Percentiles rank a stretch among this genome's conserved stretches.
Evolutionary conservation across 805 yeast species (phyloP).

Genomic region (Candida lessepsii): DNA sequence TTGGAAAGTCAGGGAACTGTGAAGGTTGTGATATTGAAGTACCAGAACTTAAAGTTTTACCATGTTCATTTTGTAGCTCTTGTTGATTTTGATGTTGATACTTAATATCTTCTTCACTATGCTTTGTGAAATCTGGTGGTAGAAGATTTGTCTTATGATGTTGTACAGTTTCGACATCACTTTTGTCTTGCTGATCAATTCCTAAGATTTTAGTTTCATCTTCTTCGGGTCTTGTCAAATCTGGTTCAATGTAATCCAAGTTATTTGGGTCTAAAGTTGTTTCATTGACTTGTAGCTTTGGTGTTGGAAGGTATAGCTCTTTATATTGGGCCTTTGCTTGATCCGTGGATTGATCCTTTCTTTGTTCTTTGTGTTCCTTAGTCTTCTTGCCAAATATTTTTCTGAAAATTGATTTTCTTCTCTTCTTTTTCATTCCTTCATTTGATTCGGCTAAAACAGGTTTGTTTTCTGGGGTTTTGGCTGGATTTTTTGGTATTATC

Average conservation of each 20-base stretch:
- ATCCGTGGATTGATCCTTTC: too few relatives aligned
- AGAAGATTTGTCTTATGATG: neutral
- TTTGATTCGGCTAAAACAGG: too few relatives aligned
- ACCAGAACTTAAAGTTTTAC: slow-evolving; percentile 2
- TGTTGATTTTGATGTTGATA: too few relatives aligned
- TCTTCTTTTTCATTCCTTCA: slow-evolving; percentile 2
- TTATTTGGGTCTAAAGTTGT: slow-evolving; percentile 3
- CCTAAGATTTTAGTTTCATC: slow-evolving; percentile 6
- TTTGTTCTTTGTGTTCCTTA: slow-evolving; percentile 2
- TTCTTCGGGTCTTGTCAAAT: slow-evolving; percentile 5
- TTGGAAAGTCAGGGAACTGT: slow-evolving; percentile 3
- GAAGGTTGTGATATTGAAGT: slow-evolving; percentile 5
- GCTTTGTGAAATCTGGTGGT: neutral
- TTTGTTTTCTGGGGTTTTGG: too few relatives aligned
- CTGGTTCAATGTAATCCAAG: slow-evolving; percentile 8
- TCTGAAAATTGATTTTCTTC: slow-evolving; percentile 14
- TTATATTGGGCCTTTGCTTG: slow-evolving; percentile 12
- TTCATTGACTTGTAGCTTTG: slow-evolving; percentile 10
- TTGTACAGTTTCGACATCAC: slow-evolving; percentile 5
- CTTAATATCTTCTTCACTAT: too few relatives aligned
- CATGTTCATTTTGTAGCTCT: neutral
- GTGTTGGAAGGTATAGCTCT: slow-evolving; percentile 15
- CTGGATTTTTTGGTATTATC: too few relatives aligned
- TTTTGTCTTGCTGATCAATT: slow-evolving; percentile 4
- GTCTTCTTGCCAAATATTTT: slow-evolving; percentile 12